Conservation (phyloP, 345 rosid species). For the Ceriops zippeliana region DNA sequence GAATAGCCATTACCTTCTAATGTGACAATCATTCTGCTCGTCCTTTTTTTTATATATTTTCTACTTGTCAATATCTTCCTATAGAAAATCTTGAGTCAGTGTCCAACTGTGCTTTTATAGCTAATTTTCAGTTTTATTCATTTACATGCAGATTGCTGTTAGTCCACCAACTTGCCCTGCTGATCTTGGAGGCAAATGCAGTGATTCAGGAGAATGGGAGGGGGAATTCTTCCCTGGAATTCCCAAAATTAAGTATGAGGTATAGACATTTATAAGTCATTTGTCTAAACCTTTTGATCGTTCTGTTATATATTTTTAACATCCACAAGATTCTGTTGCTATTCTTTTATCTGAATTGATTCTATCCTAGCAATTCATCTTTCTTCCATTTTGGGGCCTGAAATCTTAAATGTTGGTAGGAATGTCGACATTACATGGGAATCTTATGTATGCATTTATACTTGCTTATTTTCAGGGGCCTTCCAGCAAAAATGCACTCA, state of each 20-base stretch:
- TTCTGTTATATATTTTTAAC: neutral
- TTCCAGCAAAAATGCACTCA: conserved; percentile 63
- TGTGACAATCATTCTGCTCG: neutral
- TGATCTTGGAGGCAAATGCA: conserved; percentile 49
- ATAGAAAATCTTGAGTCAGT: too few relatives aligned
- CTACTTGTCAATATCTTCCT: too few relatives aligned
- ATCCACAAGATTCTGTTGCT: neutral
- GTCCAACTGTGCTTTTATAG: neutral
- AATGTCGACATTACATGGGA: neutral
- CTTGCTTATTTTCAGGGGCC: conserved; percentile 55
- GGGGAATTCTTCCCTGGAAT: conserved; percentile 90
- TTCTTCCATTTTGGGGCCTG: neutral
- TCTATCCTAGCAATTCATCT: neutral
- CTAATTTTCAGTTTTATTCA: neutral
- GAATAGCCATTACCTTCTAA: neutral
- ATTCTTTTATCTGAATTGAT: neutral
- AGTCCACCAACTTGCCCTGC: conserved; percentile 72
- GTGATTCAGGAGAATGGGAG: conserved; percentile 68
- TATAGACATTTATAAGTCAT: conserved; percentile 15
- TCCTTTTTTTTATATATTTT: neutral
- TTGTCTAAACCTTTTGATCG: neutral
- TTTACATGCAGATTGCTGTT: conserved; percentile 45
- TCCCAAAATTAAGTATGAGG: conserved; percentile 82
- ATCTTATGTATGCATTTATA: neutral
- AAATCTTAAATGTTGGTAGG: neutral